Conservation (phyloP, 139 green algal genomes). For the Mychonastes homosphaera region DNA sequence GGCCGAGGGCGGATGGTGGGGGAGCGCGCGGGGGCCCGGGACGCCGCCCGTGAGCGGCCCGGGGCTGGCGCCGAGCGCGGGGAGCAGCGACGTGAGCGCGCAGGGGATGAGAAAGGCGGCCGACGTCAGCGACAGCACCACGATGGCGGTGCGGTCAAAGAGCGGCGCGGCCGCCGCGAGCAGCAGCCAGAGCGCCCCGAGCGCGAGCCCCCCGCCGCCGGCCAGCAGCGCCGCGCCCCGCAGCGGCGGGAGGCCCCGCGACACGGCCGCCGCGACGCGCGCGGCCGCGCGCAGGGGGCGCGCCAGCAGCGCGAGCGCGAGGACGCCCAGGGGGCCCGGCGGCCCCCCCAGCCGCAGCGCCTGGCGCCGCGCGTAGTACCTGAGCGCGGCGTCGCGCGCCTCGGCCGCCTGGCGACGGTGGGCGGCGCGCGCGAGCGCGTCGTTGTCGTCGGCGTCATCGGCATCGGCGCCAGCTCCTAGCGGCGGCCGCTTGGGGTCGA, state of each 20-base stretch:
- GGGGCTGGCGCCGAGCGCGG: no score
- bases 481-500: background rate
- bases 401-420: slow-evolving; percentile 3
- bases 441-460: background rate
- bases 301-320: background rate
- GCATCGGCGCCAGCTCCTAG: background rate
- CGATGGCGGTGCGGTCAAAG: slow-evolving; percentile 32
- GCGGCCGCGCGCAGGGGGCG: background rate
- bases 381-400: background rate
- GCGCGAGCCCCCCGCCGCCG: no score
- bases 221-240: slow-evolving; percentile 1
- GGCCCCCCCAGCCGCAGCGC: background rate
- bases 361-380: background rate
- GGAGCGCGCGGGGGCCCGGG: no score
- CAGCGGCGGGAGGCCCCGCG: background rate
- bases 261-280: background rate
- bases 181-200: background rate
- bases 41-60: no score
- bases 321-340: background rate
- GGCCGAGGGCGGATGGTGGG: no score
- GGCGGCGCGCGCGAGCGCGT: background rate
- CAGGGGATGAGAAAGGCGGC: slow-evolving; percentile 35
- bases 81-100: slow-evolving; percentile 30
- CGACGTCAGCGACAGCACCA: slow-evolving; percentile 40
- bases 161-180: slow-evolving; percentile 21